Percentiles rank a stretch among this genome's conserved stretches.
These are phyloP conservation scores for Yamadazyma trypodendri DNA, from an alignment of 1,139 yeast genomes.

Conservation along the genomic window DNA sequence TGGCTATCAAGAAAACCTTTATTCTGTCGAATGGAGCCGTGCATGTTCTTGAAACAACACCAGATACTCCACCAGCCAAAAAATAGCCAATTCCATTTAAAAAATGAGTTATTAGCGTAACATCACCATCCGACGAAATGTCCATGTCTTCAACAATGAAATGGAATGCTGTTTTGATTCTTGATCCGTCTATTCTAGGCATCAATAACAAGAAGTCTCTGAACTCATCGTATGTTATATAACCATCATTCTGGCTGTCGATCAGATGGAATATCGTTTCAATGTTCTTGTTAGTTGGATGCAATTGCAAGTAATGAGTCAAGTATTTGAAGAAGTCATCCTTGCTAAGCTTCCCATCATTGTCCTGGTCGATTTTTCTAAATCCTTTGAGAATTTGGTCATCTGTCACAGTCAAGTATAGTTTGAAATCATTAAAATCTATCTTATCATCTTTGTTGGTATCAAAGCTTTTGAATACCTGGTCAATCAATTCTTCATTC, in stretches of 20 bases:
- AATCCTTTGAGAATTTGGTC: slow-evolving; percentile 71
- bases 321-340: slow-evolving; percentile 69
- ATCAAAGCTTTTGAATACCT: slow-evolving; percentile 58
- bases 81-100: slow-evolving; percentile 86
- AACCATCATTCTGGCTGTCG: slow-evolving; percentile 63
- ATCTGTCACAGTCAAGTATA: slow-evolving; percentile 62
- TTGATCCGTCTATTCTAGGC: slow-evolving; percentile 71
- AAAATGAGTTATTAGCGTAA: slow-evolving; percentile 75
- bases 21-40: slow-evolving; percentile 97
- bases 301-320: slow-evolving; percentile 47
- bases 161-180: slow-evolving; percentile 76
- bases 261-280: slow-evolving; percentile 60
- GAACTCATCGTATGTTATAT: slow-evolving; percentile 82
- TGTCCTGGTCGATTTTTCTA: slow-evolving; percentile 64
- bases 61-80: slow-evolving; percentile 92
- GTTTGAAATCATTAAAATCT: slow-evolving; percentile 61
- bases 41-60: slow-evolving; percentile 94
- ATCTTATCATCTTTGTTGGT: slow-evolving; percentile 54
- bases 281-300: slow-evolving; percentile 54
- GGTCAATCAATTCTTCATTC: slow-evolving; percentile 57
- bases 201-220: slow-evolving; percentile 76
- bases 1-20: slow-evolving; percentile 88
- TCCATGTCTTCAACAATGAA: slow-evolving; percentile 80
- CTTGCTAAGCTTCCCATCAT: slow-evolving; percentile 70
- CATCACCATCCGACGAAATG: slow-evolving; percentile 87